Evolutionary conservation across 441 rosid genomes (phyloP).

Genomic region (Adansonia gregorii): DNA sequence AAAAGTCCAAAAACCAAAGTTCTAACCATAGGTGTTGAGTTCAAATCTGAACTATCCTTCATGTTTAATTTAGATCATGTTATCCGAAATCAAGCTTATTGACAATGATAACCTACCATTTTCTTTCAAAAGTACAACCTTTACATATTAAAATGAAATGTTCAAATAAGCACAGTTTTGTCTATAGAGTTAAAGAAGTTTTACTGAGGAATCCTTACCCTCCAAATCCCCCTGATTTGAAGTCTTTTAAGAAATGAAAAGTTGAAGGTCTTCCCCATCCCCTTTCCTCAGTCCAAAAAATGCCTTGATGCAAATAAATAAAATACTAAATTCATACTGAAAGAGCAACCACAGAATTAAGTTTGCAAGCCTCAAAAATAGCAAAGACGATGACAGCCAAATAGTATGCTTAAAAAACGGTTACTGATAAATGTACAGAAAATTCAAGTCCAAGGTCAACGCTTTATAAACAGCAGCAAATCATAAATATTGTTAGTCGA

Average conservation of each 20-base stretch:
- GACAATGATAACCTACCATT: neutral
- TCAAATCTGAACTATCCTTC: conserved; percentile 12
- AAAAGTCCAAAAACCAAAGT: conserved; percentile 12
- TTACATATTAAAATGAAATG: conserved; percentile 1
- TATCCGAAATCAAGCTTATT: conserved; percentile 4
- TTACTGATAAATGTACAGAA: conserved; percentile 4
- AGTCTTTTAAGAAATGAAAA: neutral
- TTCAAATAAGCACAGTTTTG: neutral
- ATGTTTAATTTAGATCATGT: conserved; percentile 4
- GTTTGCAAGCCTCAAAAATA: conserved; percentile 15
- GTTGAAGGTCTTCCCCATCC: neutral
- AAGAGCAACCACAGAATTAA: conserved; percentile 12
- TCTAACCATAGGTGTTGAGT: neutral
- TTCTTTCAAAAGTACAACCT: conserved; percentile 9
- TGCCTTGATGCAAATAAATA: neutral
- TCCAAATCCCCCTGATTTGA: neutral
- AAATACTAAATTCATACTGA: neutral
- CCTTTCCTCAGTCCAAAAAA: conserved; percentile 18
- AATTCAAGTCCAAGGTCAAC: neutral
- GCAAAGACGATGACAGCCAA: conserved; percentile 9
- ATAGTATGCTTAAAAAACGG: neutral
- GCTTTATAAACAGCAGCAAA: conserved; percentile 14
- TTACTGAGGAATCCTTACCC: conserved; percentile 6
- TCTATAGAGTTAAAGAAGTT: neutral
- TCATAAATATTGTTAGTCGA: conserved; percentile 14